These are phyloP conservation scores for Vitis hybrid DNA, from an alignment of 177 flowering plant species.

Conservation along the genomic window DNA sequence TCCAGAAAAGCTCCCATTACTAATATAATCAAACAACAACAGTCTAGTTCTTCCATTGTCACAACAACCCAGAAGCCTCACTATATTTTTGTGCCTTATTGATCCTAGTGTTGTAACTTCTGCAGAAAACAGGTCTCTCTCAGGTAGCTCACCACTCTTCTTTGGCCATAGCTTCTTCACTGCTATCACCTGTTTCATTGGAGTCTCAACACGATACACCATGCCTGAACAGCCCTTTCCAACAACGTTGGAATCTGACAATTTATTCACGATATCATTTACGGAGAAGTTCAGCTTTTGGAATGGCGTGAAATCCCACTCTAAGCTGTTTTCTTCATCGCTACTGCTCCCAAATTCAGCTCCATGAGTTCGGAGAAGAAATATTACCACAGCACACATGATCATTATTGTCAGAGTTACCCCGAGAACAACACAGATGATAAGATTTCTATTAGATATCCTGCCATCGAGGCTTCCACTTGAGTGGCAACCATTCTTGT, in stretches of 20 bases:
- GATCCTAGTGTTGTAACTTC: conserved; percentile 65
- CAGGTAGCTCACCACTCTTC: conserved; percentile 28
- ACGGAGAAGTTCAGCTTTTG: conserved; percentile 60
- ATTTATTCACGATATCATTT: conserved; percentile 38
- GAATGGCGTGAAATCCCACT: conserved; percentile 57
- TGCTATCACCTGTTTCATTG: conserved; percentile 39
- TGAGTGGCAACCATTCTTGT: conserved; percentile 24
- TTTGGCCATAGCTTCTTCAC: conserved; percentile 64
- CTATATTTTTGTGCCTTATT: conserved; percentile 67
- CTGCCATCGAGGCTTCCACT: conserved; percentile 6
- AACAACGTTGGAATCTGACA: conserved; percentile 45
- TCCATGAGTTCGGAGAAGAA: conserved; percentile 22
- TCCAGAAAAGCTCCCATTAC: conserved; percentile 56
- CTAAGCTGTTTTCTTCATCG: conserved; percentile 28
- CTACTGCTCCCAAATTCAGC: conserved; percentile 9
- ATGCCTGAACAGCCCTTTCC: conserved; percentile 64
- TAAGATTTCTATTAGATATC: conserved; percentile 26
- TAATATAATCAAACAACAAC: conserved; percentile 64
- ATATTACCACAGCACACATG: conserved; percentile 15
- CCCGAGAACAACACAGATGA: conserved; percentile 27
- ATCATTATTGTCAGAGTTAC: conserved; percentile 15
- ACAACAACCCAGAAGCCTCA: conserved; percentile 67
- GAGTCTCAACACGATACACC: conserved; percentile 62
- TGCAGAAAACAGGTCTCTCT: conserved; percentile 53
- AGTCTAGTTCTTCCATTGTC: conserved; percentile 47